Conservation (phyloP, 768 basidiomycete genomes). For the Asterophora lycoperdoides region DNA sequence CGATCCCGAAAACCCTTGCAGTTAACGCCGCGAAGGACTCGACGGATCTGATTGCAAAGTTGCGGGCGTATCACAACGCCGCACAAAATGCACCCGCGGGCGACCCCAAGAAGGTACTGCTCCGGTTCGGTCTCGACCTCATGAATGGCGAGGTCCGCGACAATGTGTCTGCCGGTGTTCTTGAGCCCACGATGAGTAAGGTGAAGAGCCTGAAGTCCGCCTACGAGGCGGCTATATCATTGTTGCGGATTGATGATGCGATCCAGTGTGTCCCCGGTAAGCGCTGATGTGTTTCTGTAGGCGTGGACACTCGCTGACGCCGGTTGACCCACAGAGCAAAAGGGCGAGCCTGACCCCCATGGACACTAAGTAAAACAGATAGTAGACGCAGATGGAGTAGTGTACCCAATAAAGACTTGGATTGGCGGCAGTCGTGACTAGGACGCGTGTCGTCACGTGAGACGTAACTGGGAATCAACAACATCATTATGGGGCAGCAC, state of each 20-base stretch:
- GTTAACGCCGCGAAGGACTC: constrained; percentile 99
- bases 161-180: constrained; percentile 87
- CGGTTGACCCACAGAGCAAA: constrained; percentile 48
- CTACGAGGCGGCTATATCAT: constrained; percentile 91
- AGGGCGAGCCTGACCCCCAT: constrained; percentile 68
- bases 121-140: constrained; percentile 93
- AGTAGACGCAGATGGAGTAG: background rate
- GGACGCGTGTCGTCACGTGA: constrained; percentile 24
- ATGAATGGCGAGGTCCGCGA: constrained; percentile 93
- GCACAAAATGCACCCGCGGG: constrained; percentile 89
- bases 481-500: background rate
- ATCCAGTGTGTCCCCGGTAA: constrained; percentile 85
- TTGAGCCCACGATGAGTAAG: constrained; percentile 97
- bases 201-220: constrained; percentile 96
- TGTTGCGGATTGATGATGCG: constrained; percentile 95
- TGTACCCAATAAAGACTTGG: background rate
- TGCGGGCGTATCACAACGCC: constrained; percentile 94
- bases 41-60: constrained; percentile 93
- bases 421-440: background rate
- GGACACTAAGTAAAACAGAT: constrained; percentile 48
- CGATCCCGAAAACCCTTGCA: constrained; percentile 95
- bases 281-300: constrained; percentile 21
- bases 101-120: constrained; percentile 85
- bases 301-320: constrained; percentile 15
- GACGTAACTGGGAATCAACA: constrained; percentile 17